These are phyloP conservation scores for Thalassia testudinum DNA, from an alignment of 116 monocot genomes.

Conservation along the genomic window DNA sequence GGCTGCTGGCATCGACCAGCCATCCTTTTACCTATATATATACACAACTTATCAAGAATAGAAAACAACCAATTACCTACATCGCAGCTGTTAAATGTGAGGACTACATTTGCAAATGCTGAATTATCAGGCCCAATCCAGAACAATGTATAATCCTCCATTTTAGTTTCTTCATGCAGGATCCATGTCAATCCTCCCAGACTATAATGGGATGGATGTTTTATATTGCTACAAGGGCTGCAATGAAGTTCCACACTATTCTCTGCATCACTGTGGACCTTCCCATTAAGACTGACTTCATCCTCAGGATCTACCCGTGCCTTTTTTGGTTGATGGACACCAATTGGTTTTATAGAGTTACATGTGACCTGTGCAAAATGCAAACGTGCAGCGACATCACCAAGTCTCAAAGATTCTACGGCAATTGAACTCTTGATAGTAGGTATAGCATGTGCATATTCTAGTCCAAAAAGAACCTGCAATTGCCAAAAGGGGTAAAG, in stretches of 20 bases:
- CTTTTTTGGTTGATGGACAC: slow-evolving; percentile 9
- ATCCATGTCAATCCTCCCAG: slow-evolving; percentile 87
- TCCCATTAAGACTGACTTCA: slow-evolving; percentile 4
- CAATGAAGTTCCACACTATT: slow-evolving; percentile 5
- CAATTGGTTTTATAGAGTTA: slow-evolving; percentile 42
- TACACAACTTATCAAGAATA: too few relatives aligned
- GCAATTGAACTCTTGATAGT: slow-evolving; percentile 26
- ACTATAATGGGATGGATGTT: slow-evolving; percentile 6
- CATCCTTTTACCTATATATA: too few relatives aligned
- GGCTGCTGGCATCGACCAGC: too few relatives aligned
- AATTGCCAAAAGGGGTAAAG: not conserved
- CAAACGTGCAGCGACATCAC: slow-evolving; percentile 9
- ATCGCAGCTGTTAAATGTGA: slow-evolving; percentile 78
- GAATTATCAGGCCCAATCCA: slow-evolving; percentile 89
- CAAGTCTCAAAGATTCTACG: slow-evolving; percentile 1
- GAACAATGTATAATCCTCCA: slow-evolving; percentile 58
- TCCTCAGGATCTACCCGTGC: slow-evolving; percentile 6
- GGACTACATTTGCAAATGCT: slow-evolving; percentile 77
- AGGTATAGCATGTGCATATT: slow-evolving; percentile 72
- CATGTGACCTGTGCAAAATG: slow-evolving; percentile 51
- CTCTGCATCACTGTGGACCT: slow-evolving; percentile 8
- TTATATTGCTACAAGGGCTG: slow-evolving; percentile 7
- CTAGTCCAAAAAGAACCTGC: slow-evolving; percentile 91
- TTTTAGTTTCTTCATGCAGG: slow-evolving; percentile 29
- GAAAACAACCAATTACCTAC: too few relatives aligned